Conservation (phyloP, 768 basidiomycete genomes). For the Leucocoprinus leucothites region DNA sequence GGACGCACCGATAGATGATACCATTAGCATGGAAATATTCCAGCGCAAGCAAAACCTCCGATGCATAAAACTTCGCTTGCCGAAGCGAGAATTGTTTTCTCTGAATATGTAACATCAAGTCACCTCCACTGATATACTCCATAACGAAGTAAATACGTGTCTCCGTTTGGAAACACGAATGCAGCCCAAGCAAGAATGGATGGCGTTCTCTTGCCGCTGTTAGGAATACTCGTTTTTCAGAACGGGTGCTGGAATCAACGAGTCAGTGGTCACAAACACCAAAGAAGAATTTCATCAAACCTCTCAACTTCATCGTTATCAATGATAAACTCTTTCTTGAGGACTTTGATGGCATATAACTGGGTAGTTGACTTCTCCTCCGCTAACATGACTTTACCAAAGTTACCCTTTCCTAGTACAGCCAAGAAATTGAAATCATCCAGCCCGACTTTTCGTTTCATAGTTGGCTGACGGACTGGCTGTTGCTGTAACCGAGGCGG, state of each 20-base stretch:
- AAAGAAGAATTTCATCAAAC: slow-evolving; percentile 38
- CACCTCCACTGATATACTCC: slow-evolving; percentile 99
- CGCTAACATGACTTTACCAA: slow-evolving; percentile 99
- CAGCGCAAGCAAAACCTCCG: slow-evolving; percentile 91
- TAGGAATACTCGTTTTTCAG: slow-evolving; percentile 97
- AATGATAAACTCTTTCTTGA: slow-evolving; percentile 99
- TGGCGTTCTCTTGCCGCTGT: slow-evolving; percentile 96
- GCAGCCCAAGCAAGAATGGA: slow-evolving; percentile 93
- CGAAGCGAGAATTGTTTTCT: slow-evolving; percentile 98
- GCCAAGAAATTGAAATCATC: slow-evolving; percentile 99
- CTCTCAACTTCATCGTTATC: slow-evolving; percentile 99
- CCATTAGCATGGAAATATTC: slow-evolving; percentile 99
- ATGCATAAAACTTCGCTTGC: slow-evolving; percentile 98
- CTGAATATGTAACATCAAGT: slow-evolving; percentile 99
- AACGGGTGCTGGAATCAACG: slow-evolving; percentile 71
- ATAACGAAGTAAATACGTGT: slow-evolving; percentile 99
- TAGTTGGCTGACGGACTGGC: slow-evolving; percentile 39
- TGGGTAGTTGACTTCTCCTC: slow-evolving; percentile 93
- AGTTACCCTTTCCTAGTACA: slow-evolving; percentile 98
- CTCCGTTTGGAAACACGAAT: slow-evolving; percentile 99
- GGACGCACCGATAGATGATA: slow-evolving; percentile 91
- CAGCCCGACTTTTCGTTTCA: slow-evolving; percentile 86
- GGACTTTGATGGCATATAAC: slow-evolving; percentile 98
- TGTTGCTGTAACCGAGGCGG: slow-evolving; percentile 29
- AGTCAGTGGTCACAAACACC: neutral